A percentile compares a stretch with the other conserved stretches of the same genome.
Evolutionary conservation across 345 rosid species (phyloP).

Genomic region (Theobroma cacao): DNA sequence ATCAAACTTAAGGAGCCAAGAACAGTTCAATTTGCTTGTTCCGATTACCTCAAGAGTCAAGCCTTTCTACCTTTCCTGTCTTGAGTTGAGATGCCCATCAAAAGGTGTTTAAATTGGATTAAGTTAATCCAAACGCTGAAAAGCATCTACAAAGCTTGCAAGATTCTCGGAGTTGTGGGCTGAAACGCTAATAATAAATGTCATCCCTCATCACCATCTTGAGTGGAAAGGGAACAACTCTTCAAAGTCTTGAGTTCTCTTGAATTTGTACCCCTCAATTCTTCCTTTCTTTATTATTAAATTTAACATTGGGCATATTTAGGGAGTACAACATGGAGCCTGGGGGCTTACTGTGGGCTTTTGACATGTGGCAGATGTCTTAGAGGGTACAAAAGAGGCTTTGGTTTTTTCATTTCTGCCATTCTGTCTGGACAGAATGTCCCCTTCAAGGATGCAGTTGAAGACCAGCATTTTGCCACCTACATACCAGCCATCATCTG

Average conservation of each 20-base stretch:
- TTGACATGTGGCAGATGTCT: background rate
- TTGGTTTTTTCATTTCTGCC: background rate
- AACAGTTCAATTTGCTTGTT: background rate
- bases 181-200: background rate
- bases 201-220: background rate
- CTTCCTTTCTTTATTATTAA: background rate
- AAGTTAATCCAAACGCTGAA: constrained; percentile 6
- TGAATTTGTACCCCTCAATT: constrained; percentile 1
- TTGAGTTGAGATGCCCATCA: background rate
- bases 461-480: background rate
- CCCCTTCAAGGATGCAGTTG: constrained; percentile 15
- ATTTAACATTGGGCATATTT: background rate
- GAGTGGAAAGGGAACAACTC: constrained; percentile 12
- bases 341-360: background rate
- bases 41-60: background rate
- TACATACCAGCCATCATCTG: constrained; percentile 1
- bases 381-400: background rate
- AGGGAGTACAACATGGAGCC: background rate
- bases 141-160: constrained; percentile 12
- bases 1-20: background rate
- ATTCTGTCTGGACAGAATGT: background rate
- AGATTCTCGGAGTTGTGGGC: constrained; percentile 2
- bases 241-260: background rate
- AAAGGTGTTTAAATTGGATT: background rate
- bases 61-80: background rate